These are phyloP conservation scores for Diaporthe batatas DNA, from an alignment of 2,329 filamentous ascomycete genomes.

Conservation along the genomic window DNA sequence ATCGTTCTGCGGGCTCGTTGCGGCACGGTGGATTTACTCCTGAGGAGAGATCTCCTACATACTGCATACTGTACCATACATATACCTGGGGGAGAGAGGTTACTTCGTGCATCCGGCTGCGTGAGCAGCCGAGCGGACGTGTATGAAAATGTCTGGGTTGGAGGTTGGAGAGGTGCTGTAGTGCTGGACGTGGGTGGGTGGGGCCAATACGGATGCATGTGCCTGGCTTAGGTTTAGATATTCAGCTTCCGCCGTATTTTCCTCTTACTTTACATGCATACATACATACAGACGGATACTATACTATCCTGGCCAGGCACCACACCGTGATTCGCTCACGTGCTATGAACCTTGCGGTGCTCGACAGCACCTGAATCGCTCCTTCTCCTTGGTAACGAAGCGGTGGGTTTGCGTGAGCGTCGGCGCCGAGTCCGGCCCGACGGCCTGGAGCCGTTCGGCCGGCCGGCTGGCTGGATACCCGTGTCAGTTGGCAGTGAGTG, in stretches of 20 bases:
- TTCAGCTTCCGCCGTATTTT: no score
- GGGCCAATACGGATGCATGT: no score
- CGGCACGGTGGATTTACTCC: not conserved
- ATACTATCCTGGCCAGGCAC: not conserved
- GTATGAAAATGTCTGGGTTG: not conserved
- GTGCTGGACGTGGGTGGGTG: no score
- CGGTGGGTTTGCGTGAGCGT: no score
- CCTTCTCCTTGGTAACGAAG: no score
- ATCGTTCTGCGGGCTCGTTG: not conserved
- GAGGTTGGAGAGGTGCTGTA: not conserved
- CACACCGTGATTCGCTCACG: no score
- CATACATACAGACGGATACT: no score
- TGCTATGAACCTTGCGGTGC: no score
- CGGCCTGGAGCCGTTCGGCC: not conserved
- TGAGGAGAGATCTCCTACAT: not conserved
- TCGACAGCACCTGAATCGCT: no score
- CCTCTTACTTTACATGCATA: no score
- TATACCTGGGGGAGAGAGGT: not conserved
- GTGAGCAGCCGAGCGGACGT: not conserved
- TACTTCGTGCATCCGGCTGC: constrained; percentile 22
- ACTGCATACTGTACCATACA: not conserved
- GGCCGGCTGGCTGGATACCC: not conserved
- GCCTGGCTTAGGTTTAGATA: no score
- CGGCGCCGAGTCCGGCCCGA: not conserved
- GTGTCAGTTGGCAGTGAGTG: no score